Base-by-base conservation (phyloP, 106 monocot genomes). In the Dactylorhiza incarnata region DNA sequence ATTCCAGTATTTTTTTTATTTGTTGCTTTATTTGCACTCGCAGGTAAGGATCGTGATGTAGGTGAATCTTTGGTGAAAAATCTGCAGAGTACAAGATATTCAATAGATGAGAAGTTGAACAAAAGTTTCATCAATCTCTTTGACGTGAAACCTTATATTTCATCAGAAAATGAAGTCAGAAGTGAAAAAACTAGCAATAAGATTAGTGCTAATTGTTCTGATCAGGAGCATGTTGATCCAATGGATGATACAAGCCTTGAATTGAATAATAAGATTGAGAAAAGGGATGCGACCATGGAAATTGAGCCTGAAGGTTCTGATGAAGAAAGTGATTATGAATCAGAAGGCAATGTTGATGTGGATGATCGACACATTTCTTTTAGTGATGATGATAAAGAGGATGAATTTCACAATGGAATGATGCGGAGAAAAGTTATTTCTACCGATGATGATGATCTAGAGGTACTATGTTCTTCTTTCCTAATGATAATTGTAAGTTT, bases 31-130 rank as follows among this genome's bases (percentile, higher is more conserved):
- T 69, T 46, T 69, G 11, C 14, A 45, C 16, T 10, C 79, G 46
- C 76, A 94, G 91, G 83, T 62, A 81, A 77, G 74, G 84, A 82
- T 53, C 72, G 71, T 74, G 99, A 99, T 85, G 84, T 92, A 65
- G 99, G 99, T 45, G 84, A 79, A 66, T 56, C 25, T 19, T 82
- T 94, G 75, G 89, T 99, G 48, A 94, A 86, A 83, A 86, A 76
- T 45, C 94, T 99, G 29, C 94, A 99, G 68, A 92, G 81, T 78
- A 91, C 89, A 0, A 89, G 83, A 80, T 94, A 86, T 48, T 94
- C 99, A 1, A 51, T 92, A 76, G 89, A 99, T 90, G 94, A 99
- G 82, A 94, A 88, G 71, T 68, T 99, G 79, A 89, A 99, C 7
- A 85, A 85, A 68, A 94, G 91, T 84, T 99, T 85, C 76, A 91